Evolutionary conservation across 2,329 filamentous ascomycete species (phyloP), one percentile per base, ranked within the genome.

Genomic region (Magnaporthales sp.): DNA sequence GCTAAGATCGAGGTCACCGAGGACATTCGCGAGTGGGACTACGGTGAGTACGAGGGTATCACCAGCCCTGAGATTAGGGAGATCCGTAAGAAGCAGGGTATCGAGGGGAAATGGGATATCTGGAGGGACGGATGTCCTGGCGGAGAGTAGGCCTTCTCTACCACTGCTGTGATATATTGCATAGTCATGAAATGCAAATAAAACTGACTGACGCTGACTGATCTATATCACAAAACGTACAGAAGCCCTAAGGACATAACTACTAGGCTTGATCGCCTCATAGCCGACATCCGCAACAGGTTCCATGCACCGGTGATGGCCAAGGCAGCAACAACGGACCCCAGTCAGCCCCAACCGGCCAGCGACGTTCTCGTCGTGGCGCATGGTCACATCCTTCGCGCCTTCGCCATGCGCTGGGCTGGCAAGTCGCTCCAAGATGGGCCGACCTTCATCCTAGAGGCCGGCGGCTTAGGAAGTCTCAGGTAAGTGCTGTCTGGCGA

Each of bases 71-170:
- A 92, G 70, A 96, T 96, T 74, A 81, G 85, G 64, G 81, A 82
- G 65, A 73, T 79, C 70, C 84, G 85, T 64, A 81, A 78, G 68
- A 80, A 83, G 72, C 80, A 86, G 67, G 91, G 90, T 8, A 79
- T 84, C 24, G 70, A 80, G 56, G 82, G 80, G 4, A 76, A 78
- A 27, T 96, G 92, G 92, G 90, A 95, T 78, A 96, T 96, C 70
- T 96, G 92, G 92, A 82, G 80, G n/a, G 92, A 96, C 74, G 92
- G 92, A 0, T 96, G 92, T 77, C 90, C 89, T 1, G 91, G 89
- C 3, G 93, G 93, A 75, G 92, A 96, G 89, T 91, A 78, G 76
- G 87, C 26, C 2, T 61, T 51, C n/a, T 15, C 46, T 29, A 58
- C 31, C 32, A 8, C 1, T 67, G 10, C 31, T 66, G 15, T 9